Evolutionary conservation across 352 stramenopile species (phyloP), one percentile per base, ranked within the genome.

Genomic region (Pythium myriotylum): DNA sequence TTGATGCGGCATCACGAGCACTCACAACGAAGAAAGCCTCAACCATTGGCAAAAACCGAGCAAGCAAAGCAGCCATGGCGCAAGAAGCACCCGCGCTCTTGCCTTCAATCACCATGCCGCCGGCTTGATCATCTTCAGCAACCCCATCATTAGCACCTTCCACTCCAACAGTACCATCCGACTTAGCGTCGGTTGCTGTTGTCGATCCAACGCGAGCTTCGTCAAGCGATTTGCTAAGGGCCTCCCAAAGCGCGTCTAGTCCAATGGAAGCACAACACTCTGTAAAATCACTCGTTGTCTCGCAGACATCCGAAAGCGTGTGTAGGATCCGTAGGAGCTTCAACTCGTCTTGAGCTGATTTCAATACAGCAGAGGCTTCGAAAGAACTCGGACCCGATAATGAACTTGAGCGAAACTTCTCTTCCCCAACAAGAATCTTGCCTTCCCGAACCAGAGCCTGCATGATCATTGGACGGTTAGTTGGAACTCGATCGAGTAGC

Each of bases 1-100:
- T 94, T 0, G 80, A 89, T 2, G 81, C 81, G 8, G 77, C 76
- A 68, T 97, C 85, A 55, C 89, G 87, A 32, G 94, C 91, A 76
- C 98, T 99, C 3, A 98, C 95, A 26, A 99, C 95, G 69, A 99
- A 99, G 72, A 99, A 99, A 16, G 94, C 92, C 70, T 99, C 97
- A 55, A 99, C 96, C 56, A 98, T 95, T 3, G 97, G 97, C 55
- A 99, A 82, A 71, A 99, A 99, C 24, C 96, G 85, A 6, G 92
- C 97, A n/a, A 99, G 79, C 29, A 99, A 73, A 23, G 95, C 95
- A 26, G 95, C 90, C 89, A 97, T 97, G 3, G 88, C 85, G 54
- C 80, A 93, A 14, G 90, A 97, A 29, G 87, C 88, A 41, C 89
- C 83, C 54, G 85, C 86, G 65, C 87, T 94, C 68, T 93, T 94